phyloP scores from a whole-genome alignment of 768 basidiomycete species.

The Suillus alpinus region DNA sequence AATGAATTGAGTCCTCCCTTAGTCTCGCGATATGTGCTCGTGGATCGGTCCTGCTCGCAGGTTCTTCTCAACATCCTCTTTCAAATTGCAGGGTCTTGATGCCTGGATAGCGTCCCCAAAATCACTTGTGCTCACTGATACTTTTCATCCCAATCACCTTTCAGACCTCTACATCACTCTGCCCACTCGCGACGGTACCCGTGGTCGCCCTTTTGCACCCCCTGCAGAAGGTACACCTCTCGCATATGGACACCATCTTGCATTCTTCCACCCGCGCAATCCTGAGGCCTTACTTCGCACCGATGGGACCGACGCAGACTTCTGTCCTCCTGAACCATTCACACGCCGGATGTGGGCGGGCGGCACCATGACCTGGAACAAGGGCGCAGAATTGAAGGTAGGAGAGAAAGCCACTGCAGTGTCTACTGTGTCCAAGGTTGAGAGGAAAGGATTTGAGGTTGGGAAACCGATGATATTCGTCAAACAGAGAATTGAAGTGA shows the following conservation, averaged over 20 bases:
- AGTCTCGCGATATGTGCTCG: not conserved
- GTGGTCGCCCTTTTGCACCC: conserved; percentile 34
- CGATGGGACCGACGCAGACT: conserved; percentile 74
- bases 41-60: conserved; percentile 5
- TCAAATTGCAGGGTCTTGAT: conserved; percentile 36
- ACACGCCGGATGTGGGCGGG: conserved; percentile 82
- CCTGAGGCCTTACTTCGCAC: conserved; percentile 53
- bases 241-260: conserved; percentile 66
- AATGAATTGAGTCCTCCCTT: too few species aligned
- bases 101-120: conserved; percentile 53
- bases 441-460: conserved; percentile 63
- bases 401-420: conserved; percentile 51
- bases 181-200: conserved; percentile 67
- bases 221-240: conserved; percentile 44
- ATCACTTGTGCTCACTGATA: conserved; percentile 44
- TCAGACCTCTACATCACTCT: conserved; percentile 66
- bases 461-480: conserved; percentile 72
- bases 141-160: conserved; percentile 53
- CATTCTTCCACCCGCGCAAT: conserved; percentile 68
- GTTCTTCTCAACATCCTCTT: conserved; percentile 13
- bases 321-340: conserved; percentile 72
- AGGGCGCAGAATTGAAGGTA: conserved; percentile 43
- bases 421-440: conserved; percentile 47
- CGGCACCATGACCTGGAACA: conserved; percentile 64
- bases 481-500: conserved; percentile 58